Base-by-base conservation (phyloP, 306 rosid species). In the Glycyrrhiza uralensis region DNA sequence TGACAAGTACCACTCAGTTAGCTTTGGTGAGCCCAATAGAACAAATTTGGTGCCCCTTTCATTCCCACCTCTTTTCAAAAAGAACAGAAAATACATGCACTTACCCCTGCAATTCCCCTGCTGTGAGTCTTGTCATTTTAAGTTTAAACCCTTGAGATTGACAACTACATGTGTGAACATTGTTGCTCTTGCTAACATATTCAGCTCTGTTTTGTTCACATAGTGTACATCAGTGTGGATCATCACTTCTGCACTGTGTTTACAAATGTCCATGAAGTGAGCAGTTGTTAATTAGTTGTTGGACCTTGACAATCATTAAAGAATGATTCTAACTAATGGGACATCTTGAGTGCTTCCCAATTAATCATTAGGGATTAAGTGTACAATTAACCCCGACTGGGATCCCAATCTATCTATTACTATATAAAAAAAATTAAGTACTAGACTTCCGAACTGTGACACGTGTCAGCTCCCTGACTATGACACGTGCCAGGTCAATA, bases 1-100 rank as follows among this genome's bases (percentile, higher is more conserved):
- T 77, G 87, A 86, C 56, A 77, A 74, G 77, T 77, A 78, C 85
- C 74, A 70, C 26, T 83, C 84, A 64, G 39, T 77, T 77, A 19
- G 66, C 39, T 24, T 79, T 28, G n/a, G 79, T 66, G 61, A 80
- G 15, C 72, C 67, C 58, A 64, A 13, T 72, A 29, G 11, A 2
- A 6, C 45, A 28, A 38, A 12, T 54, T 54, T 56, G 17, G 30
- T 47, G 7, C n/a, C 18, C 44, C 55, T 15, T 18, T 14, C n/a
- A n/a, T 23, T 15, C 50, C 68, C 45, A 23, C 26, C n/a, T 47
- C 47, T 32, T 45, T 39, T 19, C 4, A 19, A 60, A 29, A 51
- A 26, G 3, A 12, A 50, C 44, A 63, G 9, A 60, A 69, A 68
- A 52, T n/a, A 52, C 45, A 1, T 50, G 2, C 12, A 29, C 56